A percentile compares a stretch with the other conserved stretches of the same genome.
Evolutionary conservation across 2,329 filamentous ascomycete genomes (phyloP).

Genomic region (Pyrenochaeta sp.): DNA sequence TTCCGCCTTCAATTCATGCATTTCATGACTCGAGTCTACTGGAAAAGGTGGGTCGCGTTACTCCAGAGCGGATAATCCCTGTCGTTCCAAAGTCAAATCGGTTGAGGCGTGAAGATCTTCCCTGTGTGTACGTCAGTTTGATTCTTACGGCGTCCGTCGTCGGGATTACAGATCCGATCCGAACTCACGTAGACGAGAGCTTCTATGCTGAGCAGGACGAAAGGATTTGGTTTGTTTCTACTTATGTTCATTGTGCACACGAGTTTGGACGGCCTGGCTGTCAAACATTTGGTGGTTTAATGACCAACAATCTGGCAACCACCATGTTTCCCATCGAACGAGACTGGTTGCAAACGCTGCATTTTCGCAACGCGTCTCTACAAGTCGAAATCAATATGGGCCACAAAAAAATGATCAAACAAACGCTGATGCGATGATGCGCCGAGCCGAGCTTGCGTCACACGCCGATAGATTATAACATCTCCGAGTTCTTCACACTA

Average conservation of each 20-base stretch:
- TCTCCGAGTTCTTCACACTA: too few species aligned
- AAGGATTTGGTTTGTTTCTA: slow-evolving; percentile 7
- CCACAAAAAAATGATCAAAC: too few species aligned
- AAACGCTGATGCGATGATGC: too few species aligned
- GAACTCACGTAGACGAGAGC: neutral
- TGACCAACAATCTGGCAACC: neutral
- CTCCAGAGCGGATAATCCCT: too few species aligned
- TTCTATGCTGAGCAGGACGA: slow-evolving; percentile 5
- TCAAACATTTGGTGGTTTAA: neutral
- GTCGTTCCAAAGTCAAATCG: too few species aligned
- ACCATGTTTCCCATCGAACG: neutral
- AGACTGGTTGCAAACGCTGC: neutral
- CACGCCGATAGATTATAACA: too few species aligned
- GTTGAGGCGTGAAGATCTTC: too few species aligned
- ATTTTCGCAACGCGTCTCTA: neutral
- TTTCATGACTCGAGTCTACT: too few species aligned
- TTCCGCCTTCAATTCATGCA: too few species aligned
- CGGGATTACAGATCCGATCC: slow-evolving; percentile 7
- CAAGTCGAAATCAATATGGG: too few species aligned
- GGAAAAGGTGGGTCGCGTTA: too few species aligned
- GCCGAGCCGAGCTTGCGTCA: too few species aligned
- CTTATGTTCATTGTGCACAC: neutral
- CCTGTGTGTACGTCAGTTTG: neutral
- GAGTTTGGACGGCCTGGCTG: slow-evolving; percentile 7
- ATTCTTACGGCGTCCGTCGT: neutral